These are phyloP conservation scores for Calonectria hongkongensis DNA, from an alignment of 2,329 filamentous ascomycete species.

Conservation along the genomic window DNA sequence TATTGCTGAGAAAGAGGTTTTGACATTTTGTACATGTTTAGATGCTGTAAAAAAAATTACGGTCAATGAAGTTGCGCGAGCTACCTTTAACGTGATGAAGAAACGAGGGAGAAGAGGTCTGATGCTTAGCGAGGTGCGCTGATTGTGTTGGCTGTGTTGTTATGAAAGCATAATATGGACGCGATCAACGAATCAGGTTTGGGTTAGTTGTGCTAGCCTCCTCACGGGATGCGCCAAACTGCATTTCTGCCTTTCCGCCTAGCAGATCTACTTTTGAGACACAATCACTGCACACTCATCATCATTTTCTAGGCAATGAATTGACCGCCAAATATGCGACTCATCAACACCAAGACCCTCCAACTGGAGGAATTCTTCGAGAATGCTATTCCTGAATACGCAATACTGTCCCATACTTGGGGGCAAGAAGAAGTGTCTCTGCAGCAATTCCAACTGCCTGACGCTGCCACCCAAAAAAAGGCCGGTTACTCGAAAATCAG, in stretches of 20 bases:
- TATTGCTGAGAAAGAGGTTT: slow-evolving; percentile 10
- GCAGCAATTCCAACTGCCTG: neutral
- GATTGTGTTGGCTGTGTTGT: too few species aligned
- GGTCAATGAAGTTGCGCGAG: slow-evolving; percentile 17
- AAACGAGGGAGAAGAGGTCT: neutral
- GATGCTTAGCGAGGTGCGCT: too few species aligned
- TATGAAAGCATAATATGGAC: too few species aligned
- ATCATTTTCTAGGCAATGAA: neutral
- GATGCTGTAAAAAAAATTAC: slow-evolving; percentile 41
- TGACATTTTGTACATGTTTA: slow-evolving; percentile 37
- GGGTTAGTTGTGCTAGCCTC: slow-evolving; percentile 1
- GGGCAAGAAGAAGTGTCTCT: slow-evolving; percentile 10
- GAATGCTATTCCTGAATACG: neutral
- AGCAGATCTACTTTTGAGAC: neutral
- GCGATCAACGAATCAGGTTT: neutral
- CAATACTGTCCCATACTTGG: slow-evolving; percentile 29
- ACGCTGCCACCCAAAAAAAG: neutral
- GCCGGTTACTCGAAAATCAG: neutral
- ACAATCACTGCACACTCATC: too few species aligned
- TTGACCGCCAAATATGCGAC: neutral
- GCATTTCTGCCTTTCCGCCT: neutral
- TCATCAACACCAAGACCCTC: neutral
- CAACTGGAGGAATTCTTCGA: neutral
- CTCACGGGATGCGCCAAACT: neutral
- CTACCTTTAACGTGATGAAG: neutral